Percentiles rank a stretch among this genome's conserved stretches.
phyloP scores from a whole-genome alignment of 2,329 filamentous ascomycete species.

The Ceratocystis colombiana region DNA sequence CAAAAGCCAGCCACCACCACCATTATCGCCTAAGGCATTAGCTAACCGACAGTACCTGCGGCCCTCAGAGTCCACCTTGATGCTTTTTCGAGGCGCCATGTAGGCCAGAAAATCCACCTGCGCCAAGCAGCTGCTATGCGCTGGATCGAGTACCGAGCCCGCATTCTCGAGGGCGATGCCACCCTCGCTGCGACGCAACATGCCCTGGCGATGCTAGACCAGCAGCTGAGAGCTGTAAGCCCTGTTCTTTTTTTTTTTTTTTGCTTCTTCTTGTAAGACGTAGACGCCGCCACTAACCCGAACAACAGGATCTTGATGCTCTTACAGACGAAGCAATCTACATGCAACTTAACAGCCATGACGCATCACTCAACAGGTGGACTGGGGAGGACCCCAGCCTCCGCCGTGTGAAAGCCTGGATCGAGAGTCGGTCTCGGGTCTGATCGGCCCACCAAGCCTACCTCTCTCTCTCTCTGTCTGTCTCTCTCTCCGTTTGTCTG shows the following conservation, averaged over 20 bases:
- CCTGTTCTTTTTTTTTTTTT: neutral
- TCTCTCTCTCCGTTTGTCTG: conserved; percentile 16
- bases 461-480: too few species aligned
- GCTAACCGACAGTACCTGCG: neutral
- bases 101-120: conserved; percentile 54
- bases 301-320: conserved; percentile 45
- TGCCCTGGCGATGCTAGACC: conserved; percentile 45
- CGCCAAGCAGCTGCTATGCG: conserved; percentile 50
- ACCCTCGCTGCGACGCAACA: conserved; percentile 40
- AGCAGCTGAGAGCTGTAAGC: conserved; percentile 47
- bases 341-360: conserved; percentile 43
- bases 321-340: conserved; percentile 53
- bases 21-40: neutral
- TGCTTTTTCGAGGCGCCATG: conserved; percentile 51
- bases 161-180: conserved; percentile 43
- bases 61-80: conserved; percentile 47
- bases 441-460: neutral
- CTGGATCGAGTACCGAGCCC: conserved; percentile 48
- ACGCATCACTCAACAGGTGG: conserved; percentile 50
- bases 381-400: conserved; percentile 52
- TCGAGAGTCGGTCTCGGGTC: conserved; percentile 36
- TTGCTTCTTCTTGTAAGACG: neutral
- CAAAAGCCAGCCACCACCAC: neutral
- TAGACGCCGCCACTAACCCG: neutral
- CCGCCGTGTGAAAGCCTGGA: conserved; percentile 48